These are phyloP conservation scores for Stramenopiles sp. DNA, from an alignment of 352 stramenopile species.

Conservation along the genomic window DNA sequence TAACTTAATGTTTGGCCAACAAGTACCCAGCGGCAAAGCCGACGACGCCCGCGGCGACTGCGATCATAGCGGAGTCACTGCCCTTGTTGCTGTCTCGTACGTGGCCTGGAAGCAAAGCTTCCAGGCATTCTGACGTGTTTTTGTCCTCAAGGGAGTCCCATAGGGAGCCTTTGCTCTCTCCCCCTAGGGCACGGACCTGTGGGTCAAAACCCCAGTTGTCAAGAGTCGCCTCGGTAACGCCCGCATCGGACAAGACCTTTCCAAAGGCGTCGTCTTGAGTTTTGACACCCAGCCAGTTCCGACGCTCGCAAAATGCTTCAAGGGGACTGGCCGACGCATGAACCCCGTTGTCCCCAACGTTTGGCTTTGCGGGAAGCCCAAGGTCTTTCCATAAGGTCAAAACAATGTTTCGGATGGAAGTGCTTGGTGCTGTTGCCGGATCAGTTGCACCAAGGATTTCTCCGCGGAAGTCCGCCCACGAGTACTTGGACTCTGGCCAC, in stretches of 20 bases:
- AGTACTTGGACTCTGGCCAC: conserved; percentile 35
- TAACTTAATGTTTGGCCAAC: too few species aligned
- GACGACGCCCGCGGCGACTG: too few species aligned
- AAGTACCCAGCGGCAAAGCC: too few species aligned
- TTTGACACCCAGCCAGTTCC: conserved; percentile 41
- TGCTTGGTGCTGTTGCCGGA: conserved; percentile 33
- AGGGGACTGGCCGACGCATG: conserved; percentile 44
- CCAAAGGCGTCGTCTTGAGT: conserved; percentile 32
- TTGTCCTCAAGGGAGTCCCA: conserved; percentile 54
- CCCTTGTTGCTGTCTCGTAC: too few species aligned
- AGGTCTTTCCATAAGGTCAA: conserved; percentile 33
- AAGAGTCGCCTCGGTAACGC: conserved; percentile 34
- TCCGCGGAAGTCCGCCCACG: conserved; percentile 42
- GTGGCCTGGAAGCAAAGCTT: too few species aligned
- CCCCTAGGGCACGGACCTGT: conserved; percentile 26
- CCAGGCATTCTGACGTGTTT: conserved; percentile 37
- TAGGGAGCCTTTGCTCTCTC: conserved; percentile 29
- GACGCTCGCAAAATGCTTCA: conserved; percentile 44
- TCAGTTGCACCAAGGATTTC: conserved; percentile 45
- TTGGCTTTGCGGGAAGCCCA: conserved; percentile 34
- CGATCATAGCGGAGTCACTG: too few species aligned
- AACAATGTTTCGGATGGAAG: conserved; percentile 39
- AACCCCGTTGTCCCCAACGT: conserved; percentile 53
- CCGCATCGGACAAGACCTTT: conserved; percentile 31
- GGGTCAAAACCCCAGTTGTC: conserved; percentile 39